Evolutionary conservation across 306 rosid species (phyloP).

Genomic region (Cicer chorassanicum): DNA sequence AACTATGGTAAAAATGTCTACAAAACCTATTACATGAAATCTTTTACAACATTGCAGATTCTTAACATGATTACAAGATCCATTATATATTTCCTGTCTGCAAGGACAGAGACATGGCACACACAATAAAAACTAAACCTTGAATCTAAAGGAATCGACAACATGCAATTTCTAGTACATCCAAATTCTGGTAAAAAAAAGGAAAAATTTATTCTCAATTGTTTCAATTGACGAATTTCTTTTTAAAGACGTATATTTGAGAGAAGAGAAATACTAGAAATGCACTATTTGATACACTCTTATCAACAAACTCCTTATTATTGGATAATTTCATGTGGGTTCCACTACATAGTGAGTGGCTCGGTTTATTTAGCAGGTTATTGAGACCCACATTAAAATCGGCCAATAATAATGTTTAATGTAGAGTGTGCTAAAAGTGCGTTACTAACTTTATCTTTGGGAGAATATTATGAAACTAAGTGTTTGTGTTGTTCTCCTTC

Average conservation of each 20-base stretch:
- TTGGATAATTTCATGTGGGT: background rate
- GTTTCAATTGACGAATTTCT: conserved; percentile 18
- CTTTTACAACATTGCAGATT: conserved; percentile 15
- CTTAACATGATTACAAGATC: conserved; percentile 17
- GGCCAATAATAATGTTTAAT: background rate
- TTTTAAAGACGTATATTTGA: conserved; percentile 1
- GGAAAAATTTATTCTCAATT: background rate
- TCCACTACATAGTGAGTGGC: background rate
- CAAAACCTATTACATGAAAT: conserved; percentile 31
- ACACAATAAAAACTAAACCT: conserved; percentile 20
- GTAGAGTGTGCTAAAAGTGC: background rate
- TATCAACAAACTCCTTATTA: background rate
- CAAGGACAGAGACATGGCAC: conserved; percentile 20
- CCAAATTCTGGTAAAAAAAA: conserved; percentile 2
- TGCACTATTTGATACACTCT: background rate
- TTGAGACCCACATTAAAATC: background rate
- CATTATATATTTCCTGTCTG: background rate
- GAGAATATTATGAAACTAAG: too few relatives aligned
- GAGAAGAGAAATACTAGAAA: background rate
- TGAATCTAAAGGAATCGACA: conserved; percentile 14
- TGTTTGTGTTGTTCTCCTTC: background rate
- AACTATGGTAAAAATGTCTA: conserved; percentile 5
- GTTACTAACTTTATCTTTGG: background rate
- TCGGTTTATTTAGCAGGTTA: background rate
- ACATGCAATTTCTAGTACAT: background rate